A percentile compares a stretch with the other conserved stretches of the same genome.
phyloP scores from a whole-genome alignment of 2,329 filamentous ascomycete genomes.

The Nemania diffusa region DNA sequence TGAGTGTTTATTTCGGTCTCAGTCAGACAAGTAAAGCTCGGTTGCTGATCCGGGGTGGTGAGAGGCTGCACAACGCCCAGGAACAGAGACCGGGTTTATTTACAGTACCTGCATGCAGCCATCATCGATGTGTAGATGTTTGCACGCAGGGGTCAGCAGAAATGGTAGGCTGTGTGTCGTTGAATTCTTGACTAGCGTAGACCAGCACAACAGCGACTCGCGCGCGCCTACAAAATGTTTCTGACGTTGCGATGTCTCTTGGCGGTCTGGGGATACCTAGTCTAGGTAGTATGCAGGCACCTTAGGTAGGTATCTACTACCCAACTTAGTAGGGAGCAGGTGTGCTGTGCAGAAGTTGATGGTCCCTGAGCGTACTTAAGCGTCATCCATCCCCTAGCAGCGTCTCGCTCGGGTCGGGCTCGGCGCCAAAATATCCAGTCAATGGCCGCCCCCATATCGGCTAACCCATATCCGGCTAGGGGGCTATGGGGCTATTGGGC shows the following conservation, averaged over 20 bases:
- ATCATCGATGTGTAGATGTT: conserved; percentile 18
- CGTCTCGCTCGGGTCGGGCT: conserved; percentile 25
- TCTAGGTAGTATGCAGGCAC: too few relatives aligned
- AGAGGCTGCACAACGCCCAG: conserved; percentile 21
- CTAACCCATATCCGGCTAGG: conserved; percentile 1
- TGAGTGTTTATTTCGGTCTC: conserved; percentile 36
- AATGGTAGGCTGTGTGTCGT: conserved; percentile 35
- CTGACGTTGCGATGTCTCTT: background rate
- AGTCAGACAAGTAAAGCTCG: conserved; percentile 14
- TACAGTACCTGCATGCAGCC: conserved; percentile 27
- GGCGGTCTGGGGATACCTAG: conserved; percentile 1
- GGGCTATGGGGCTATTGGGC: background rate
- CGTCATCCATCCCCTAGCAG: conserved; percentile 16
- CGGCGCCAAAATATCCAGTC: conserved; percentile 27
- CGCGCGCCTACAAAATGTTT: conserved; percentile 37
- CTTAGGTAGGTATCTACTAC: background rate
- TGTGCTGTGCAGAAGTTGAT: background rate
- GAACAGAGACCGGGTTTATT: background rate
- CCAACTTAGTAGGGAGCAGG: background rate
- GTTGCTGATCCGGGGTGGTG: conserved; percentile 26
- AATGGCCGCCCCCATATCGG: conserved; percentile 20
- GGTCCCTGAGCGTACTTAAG: conserved; percentile 5
- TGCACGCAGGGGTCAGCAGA: conserved; percentile 8
- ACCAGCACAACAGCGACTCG: conserved; percentile 8
- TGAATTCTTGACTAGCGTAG: conserved; percentile 6